Percentiles rank a stretch among this genome's conserved stretches.
These are phyloP conservation scores for Pisolithus orientalis DNA, from an alignment of 768 basidiomycete genomes.

Conservation along the genomic window DNA sequence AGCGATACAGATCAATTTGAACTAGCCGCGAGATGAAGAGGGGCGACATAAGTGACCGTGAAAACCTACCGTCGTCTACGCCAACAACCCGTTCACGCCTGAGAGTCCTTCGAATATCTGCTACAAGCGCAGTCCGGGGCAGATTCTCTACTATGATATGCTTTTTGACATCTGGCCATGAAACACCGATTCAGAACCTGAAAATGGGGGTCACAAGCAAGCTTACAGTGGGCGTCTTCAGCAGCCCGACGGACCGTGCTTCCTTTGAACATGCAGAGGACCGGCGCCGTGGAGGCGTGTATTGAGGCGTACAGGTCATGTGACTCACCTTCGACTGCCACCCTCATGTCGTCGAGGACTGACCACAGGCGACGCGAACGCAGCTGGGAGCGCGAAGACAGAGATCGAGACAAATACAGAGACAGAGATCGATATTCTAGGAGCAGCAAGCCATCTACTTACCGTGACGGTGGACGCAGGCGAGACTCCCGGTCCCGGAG, in stretches of 20 bases:
- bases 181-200: background rate
- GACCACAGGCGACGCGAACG: slow-evolving; percentile 54
- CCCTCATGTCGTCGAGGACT: slow-evolving; percentile 49
- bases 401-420: slow-evolving; percentile 25
- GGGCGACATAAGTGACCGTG: background rate
- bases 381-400: slow-evolving; percentile 51
- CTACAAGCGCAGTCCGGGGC: slow-evolving; percentile 45
- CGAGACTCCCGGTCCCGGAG: slow-evolving; percentile 35
- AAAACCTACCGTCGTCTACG: slow-evolving; percentile 32
- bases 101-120: slow-evolving; percentile 47
- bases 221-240: slow-evolving; percentile 3
- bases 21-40: slow-evolving; percentile 33
- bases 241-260: slow-evolving; percentile 17
- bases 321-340: slow-evolving; percentile 27
- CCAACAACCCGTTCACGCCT: slow-evolving; percentile 37
- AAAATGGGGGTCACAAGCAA: background rate
- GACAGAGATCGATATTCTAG: slow-evolving; percentile 41
- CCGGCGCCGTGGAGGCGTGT: background rate
- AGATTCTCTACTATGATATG: slow-evolving; percentile 47
- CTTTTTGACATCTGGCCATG: slow-evolving; percentile 18
- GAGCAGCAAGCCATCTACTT: slow-evolving; percentile 25
- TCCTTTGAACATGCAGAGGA: slow-evolving; percentile 12
- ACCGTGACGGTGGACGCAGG: slow-evolving; percentile 30
- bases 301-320: slow-evolving; percentile 11
- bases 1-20: slow-evolving; percentile 52